Evolutionary conservation across 345 rosid species (phyloP).

Genomic region (Mangifera indica): DNA sequence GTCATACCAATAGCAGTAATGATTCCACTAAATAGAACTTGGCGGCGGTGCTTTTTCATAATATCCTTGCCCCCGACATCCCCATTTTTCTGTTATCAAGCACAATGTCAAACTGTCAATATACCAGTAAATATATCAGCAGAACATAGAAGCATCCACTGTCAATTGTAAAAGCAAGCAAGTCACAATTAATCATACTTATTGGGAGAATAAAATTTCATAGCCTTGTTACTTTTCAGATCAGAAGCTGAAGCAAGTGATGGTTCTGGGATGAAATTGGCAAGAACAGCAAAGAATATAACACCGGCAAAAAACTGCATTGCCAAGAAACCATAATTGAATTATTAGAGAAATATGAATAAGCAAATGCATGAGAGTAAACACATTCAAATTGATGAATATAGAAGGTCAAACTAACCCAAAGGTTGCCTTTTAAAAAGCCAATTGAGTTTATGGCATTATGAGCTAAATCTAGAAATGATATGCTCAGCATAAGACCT

Average conservation of each 20-base stretch:
- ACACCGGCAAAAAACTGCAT: constrained; percentile 93
- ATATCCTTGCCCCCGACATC: constrained; percentile 80
- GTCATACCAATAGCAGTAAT: constrained; percentile 84
- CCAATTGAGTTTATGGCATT: constrained; percentile 96
- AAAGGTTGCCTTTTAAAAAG: constrained; percentile 88
- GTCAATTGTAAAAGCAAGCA: constrained; percentile 8
- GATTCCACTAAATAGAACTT: constrained; percentile 88
- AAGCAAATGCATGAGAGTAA: constrained; percentile 5
- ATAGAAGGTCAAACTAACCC: constrained; percentile 57
- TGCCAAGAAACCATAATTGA: constrained; percentile 31
- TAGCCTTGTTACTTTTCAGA: constrained; percentile 69
- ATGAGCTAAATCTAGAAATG: constrained; percentile 95
- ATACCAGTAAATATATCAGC: constrained; percentile 11
- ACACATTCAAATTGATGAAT: constrained; percentile 15
- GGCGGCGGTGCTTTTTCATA: constrained; percentile 84
- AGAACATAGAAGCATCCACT: background rate
- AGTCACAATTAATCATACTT: constrained; percentile 1
- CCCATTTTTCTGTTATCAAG: constrained; percentile 54
- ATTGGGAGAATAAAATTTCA: constrained; percentile 12
- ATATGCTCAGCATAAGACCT: constrained; percentile 96
- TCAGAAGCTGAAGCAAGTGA: constrained; percentile 56
- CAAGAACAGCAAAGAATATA: constrained; percentile 75
- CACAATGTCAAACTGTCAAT: constrained; percentile 26
- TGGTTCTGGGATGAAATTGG: constrained; percentile 92
- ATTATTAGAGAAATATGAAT: constrained; percentile 11